phyloP scores from a whole-genome alignment of 2,329 filamentous ascomycete species.

The Penicillium sp. region DNA sequence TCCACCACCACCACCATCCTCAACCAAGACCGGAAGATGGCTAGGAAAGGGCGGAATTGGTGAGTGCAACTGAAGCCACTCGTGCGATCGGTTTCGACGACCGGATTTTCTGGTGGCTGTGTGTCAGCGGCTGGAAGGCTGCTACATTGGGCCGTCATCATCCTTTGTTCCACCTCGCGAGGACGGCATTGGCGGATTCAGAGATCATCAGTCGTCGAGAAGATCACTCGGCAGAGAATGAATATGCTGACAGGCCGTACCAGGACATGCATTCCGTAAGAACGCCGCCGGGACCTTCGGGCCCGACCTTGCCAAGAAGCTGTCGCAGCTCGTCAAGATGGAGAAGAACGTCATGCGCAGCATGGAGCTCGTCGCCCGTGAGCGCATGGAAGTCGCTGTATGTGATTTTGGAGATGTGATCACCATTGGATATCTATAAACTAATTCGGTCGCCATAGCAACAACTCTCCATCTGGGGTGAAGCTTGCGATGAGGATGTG shows the following conservation, averaged over 20 bases:
- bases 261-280: slow-evolving; percentile 61
- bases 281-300: slow-evolving; percentile 54
- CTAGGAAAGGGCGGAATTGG: slow-evolving; percentile 83
- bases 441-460: slow-evolving; percentile 56
- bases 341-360: slow-evolving; percentile 99
- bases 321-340: slow-evolving; percentile 98
- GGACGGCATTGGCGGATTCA: neutral
- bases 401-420: slow-evolving; percentile 39
- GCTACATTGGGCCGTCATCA: slow-evolving; percentile 14
- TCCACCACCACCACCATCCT: slow-evolving; percentile 84
- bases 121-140: slow-evolving; percentile 2
- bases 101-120: neutral
- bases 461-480: slow-evolving; percentile 98
- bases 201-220: neutral
- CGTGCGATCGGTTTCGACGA: slow-evolving; percentile 3
- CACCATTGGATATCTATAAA: neutral
- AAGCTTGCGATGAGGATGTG: slow-evolving; percentile 92
- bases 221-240: neutral
- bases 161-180: neutral
- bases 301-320: slow-evolving; percentile 92
- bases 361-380: slow-evolving; percentile 87
- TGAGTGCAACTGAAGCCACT: slow-evolving; percentile 51
- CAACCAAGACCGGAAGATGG: slow-evolving; percentile 84
- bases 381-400: slow-evolving; percentile 98
- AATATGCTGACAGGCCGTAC: slow-evolving; percentile 17